Evolutionary conservation across 176 grass and related monocot species (phyloP).

Genomic region (Cenchrus purpureus): DNA sequence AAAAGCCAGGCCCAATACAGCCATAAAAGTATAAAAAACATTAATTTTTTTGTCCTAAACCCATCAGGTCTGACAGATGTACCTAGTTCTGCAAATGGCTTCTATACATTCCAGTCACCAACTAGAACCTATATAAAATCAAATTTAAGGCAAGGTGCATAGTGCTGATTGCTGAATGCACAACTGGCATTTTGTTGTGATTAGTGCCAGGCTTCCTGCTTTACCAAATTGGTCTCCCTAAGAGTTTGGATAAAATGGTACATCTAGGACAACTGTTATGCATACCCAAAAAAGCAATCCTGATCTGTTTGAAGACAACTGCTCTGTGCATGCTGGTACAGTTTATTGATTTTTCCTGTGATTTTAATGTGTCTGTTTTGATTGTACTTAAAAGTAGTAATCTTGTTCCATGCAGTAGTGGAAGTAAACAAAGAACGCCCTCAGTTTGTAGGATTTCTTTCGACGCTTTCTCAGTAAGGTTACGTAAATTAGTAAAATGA

Average conservation of each 20-base stretch:
- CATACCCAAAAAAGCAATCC: neutral
- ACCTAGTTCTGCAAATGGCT: conserved; percentile 26
- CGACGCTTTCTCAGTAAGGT: neutral
- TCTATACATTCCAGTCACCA: conserved; percentile 18
- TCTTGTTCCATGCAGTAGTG: neutral
- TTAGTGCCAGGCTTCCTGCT: neutral
- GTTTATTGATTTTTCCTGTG: neutral
- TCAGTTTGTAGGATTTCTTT: neutral
- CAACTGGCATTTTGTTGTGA: conserved; percentile 15
- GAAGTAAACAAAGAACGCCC: neutral
- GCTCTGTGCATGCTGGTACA: neutral
- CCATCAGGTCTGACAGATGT: neutral
- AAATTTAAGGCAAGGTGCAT: neutral
- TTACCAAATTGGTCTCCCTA: neutral
- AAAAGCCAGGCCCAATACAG: neutral
- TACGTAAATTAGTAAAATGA: conserved; percentile 4
- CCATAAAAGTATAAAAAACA: neutral
- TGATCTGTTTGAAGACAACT: conserved; percentile 7
- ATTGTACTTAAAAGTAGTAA: neutral
- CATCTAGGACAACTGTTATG: neutral
- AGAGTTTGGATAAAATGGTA: neutral
- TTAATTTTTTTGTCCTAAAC: conserved; percentile 1
- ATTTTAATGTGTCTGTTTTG: neutral
- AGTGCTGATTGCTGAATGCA: conserved; percentile 30
- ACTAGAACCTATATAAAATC: conserved; percentile 22